Evolutionary conservation across 2,329 filamentous ascomycete species (phyloP), one percentile per base, ranked within the genome.

Genomic region (Cryoendolithus antarcticus): DNA sequence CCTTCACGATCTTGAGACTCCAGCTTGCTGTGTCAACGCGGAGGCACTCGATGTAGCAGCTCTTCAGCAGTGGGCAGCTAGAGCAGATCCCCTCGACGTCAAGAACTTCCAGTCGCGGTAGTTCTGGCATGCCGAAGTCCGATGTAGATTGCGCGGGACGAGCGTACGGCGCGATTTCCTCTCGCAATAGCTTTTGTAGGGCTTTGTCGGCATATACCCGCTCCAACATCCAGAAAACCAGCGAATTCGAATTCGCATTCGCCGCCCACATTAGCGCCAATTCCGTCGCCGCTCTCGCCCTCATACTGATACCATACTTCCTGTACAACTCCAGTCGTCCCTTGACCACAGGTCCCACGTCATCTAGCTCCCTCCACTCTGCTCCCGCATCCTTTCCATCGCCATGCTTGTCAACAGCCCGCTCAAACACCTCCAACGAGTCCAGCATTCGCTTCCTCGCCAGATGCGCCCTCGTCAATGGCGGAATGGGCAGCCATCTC

Each of bases 191-290:
- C 3, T 50, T 49, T 9, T 59, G 46, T 11, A 61, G 44, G 2
- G 40, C 43, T 8, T 44, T 44, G 41, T 59, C 56, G 3, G 52
- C 47, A 39, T 60, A 60, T 34, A 62, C 58, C 21, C 54, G 53
- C 30, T 54, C 50, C 13, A 61, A 40, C 44, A 64, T 53, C 61
- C 60, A 64, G 39, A 61, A 62, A 10, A 62, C 48, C 6, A 75
- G 53, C 3, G 64, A 61, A 37, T 67, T 67, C 4, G 67, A 62
- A 45, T 75, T 73, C 10, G 66, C 67, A 46, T 72, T 69, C 50
- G 70, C 58, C 7, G 69, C 69, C 71, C 72, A 76, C 15, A 74
- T 53, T 6, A 75, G 49, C n/a, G 62, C 62, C n/a, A 70, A 49
- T 40, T 73, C 67, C 8, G 48, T 36, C 1, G 60, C 48, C 8